phyloP scores from a whole-genome alignment of 306 rosid genomes.

The Abrus pulchellus region DNA sequence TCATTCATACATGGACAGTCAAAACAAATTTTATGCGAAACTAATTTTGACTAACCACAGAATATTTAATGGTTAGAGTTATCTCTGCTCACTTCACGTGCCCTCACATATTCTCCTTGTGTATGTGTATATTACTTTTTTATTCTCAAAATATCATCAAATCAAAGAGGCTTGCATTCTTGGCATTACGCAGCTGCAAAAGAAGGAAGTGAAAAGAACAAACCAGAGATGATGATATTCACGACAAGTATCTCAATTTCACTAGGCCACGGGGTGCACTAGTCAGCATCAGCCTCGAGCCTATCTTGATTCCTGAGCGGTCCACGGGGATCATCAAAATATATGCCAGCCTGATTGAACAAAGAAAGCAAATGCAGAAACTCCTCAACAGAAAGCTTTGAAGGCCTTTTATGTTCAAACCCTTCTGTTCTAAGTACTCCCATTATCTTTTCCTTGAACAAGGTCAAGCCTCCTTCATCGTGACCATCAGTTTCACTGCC shows the following conservation, averaged over 20 bases:
- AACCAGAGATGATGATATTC: neutral
- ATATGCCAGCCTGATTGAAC: slow-evolving; percentile 79
- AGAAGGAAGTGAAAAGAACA: neutral
- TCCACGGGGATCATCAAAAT: slow-evolving; percentile 59
- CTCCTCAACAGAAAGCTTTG: slow-evolving; percentile 67
- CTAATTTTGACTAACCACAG: neutral
- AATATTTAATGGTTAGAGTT: neutral
- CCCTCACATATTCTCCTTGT: neutral
- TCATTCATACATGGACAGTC: neutral
- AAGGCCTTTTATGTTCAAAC: slow-evolving; percentile 80
- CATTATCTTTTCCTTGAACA: slow-evolving; percentile 59
- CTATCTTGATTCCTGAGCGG: slow-evolving; percentile 43
- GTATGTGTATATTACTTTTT: neutral
- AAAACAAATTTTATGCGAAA: neutral
- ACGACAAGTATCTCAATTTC: neutral
- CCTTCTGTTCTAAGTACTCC: slow-evolving; percentile 66
- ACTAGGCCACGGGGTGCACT: slow-evolving; percentile 23
- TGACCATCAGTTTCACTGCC: neutral
- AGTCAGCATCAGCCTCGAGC: slow-evolving; percentile 45
- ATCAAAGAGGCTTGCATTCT: slow-evolving; percentile 22
- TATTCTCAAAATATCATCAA: neutral
- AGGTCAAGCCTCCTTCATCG: slow-evolving; percentile 39
- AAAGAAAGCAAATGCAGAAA: slow-evolving; percentile 67
- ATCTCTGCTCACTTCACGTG: neutral
- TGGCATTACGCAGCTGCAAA: neutral